phyloP scores from a whole-genome alignment of 2,329 filamentous ascomycete species.

The Beauveria pseudobassiana region DNA sequence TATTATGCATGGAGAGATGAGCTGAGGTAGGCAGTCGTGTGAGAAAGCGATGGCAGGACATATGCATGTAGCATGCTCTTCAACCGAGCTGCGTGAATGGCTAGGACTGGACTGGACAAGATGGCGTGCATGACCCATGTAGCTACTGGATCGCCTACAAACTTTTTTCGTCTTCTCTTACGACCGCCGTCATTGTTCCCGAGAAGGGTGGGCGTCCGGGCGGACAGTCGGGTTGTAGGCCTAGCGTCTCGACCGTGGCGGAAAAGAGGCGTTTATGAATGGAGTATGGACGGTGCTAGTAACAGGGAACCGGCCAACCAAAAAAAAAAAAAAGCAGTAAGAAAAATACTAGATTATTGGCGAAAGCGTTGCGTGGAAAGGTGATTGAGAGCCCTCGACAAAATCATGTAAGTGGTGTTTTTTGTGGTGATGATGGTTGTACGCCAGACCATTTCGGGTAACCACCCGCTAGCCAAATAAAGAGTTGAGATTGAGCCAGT shows the following conservation, averaged over 20 bases:
- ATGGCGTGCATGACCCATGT: constrained; percentile 4
- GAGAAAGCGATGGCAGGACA: neutral
- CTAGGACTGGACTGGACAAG: neutral
- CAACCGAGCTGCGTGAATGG: constrained; percentile 2
- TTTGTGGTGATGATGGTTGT: neutral
- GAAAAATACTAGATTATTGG: too few relatives aligned
- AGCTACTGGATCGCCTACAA: neutral
- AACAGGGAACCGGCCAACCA: neutral
- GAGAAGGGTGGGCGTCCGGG: neutral
- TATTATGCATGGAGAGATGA: constrained; percentile 3
- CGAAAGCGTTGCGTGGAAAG: too few relatives aligned
- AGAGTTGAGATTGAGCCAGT: constrained; percentile 2
- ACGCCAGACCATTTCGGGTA: neutral
- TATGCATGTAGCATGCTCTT: neutral
- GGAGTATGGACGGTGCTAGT: neutral
- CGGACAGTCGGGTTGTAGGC: neutral
- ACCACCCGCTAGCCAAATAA: neutral
- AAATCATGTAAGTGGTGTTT: neutral
- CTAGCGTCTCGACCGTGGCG: neutral
- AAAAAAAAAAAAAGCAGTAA: neutral
- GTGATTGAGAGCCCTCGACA: neutral
- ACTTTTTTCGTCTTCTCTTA: neutral
- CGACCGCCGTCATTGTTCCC: neutral
- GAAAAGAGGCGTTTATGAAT: constrained; percentile 3
- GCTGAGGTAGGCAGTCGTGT: neutral